Conservation (phyloP, 331 rosid species). For the Phaseolus coccineus region DNA sequence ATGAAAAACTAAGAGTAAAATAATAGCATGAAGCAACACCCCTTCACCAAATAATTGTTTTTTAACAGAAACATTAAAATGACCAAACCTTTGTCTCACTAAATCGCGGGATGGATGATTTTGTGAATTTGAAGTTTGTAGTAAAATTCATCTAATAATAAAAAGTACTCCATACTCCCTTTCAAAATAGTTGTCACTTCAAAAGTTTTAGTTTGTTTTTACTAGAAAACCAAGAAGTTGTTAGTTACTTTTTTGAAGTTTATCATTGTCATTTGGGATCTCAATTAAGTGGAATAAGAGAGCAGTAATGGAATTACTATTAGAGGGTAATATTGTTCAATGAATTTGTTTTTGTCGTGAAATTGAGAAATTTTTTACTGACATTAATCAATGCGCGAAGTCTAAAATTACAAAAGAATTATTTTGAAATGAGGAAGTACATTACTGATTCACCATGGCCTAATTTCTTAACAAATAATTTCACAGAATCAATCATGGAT, state of each 20-base stretch:
- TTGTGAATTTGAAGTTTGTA: neutral
- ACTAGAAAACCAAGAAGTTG: neutral
- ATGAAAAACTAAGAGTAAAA: neutral
- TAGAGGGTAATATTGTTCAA: neutral
- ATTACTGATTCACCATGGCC: neutral
- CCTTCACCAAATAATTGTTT: neutral
- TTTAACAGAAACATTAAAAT: slow-evolving; percentile 2
- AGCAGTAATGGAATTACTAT: neutral
- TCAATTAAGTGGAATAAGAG: neutral
- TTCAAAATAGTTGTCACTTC: neutral
- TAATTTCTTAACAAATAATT: neutral
- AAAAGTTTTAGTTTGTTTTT: neutral
- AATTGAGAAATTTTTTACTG: neutral
- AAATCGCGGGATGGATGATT: neutral
- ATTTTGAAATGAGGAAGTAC: neutral
- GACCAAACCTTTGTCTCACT: slow-evolving; percentile 4
- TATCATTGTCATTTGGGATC: neutral
- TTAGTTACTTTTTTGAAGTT: neutral
- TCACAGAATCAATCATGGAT: slow-evolving; percentile 9
- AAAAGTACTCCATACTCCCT: neutral
- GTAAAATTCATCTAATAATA: neutral
- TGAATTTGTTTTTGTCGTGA: neutral
- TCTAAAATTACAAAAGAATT: neutral
- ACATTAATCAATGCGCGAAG: neutral
- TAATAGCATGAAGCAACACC: neutral